Conservation (phyloP, 2,329 filamentous ascomycete species). For the Diaporthe helianthi region DNA sequence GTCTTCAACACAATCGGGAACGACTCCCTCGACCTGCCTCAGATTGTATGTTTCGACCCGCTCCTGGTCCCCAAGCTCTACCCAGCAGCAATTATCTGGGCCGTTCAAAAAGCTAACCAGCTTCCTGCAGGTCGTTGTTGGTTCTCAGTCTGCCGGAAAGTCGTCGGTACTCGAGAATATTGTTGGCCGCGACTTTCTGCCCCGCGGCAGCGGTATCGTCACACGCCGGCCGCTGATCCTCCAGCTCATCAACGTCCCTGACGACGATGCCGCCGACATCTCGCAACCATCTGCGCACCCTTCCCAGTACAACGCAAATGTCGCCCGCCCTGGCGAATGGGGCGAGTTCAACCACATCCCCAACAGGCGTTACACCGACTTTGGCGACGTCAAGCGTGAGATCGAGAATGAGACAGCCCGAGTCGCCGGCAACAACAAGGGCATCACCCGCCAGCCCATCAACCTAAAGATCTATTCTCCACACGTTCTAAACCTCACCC, state of each 20-base stretch:
- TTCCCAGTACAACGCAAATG: slow-evolving; percentile 57
- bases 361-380: slow-evolving; percentile 96
- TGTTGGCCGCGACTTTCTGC: slow-evolving; percentile 95
- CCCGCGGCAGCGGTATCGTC: slow-evolving; percentile 94
- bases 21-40: slow-evolving; percentile 94
- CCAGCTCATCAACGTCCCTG: slow-evolving; percentile 95
- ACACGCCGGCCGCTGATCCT: slow-evolving; percentile 93
- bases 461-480: slow-evolving; percentile 98
- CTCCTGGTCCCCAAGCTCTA: not conserved
- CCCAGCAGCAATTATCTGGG: slow-evolving; percentile 33
- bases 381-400: slow-evolving; percentile 97
- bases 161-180: slow-evolving; percentile 99
- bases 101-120: slow-evolving; percentile 37
- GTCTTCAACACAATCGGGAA: slow-evolving; percentile 99
- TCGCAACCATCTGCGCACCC: slow-evolving; percentile 24
- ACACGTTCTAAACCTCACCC: slow-evolving; percentile 93
- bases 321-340: slow-evolving; percentile 79
- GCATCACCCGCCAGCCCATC: slow-evolving; percentile 96
- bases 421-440: slow-evolving; percentile 94
- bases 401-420: slow-evolving; percentile 95
- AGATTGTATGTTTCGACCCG: slow-evolving; percentile 77
- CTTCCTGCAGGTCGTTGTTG: slow-evolving; percentile 83
- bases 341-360: slow-evolving; percentile 98
- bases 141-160: slow-evolving; percentile 97
- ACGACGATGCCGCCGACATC: slow-evolving; percentile 72